These are phyloP conservation scores for Melastoma malabathricum DNA, from an alignment of 345 rosid genomes.

Conservation along the genomic window DNA sequence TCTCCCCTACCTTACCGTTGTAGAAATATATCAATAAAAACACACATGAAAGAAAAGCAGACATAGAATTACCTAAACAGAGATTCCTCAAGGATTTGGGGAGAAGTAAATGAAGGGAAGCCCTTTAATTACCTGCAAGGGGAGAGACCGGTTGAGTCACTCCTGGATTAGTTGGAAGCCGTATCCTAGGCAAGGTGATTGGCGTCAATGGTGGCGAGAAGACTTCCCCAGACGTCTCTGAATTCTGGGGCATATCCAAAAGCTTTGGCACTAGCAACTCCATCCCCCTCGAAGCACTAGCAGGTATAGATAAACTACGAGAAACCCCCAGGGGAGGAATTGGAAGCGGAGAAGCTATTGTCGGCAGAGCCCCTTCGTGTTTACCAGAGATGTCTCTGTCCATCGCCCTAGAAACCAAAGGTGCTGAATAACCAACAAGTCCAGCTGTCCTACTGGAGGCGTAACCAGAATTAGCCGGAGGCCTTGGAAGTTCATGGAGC, in stretches of 20 bases:
- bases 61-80: too few relatives aligned
- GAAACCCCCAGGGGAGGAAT: conserved; percentile 51
- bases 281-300: conserved; percentile 37
- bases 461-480: conserved; percentile 34
- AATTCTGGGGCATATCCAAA: conserved; percentile 17
- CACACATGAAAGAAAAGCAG: background rate
- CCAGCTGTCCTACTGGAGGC: conserved; percentile 30
- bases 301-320: conserved; percentile 83
- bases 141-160: background rate
- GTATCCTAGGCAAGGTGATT: conserved; percentile 26
- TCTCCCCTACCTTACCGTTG: too few relatives aligned
- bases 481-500: conserved; percentile 99
- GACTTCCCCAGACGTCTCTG: conserved; percentile 25
- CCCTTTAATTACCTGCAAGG: conserved; percentile 6
- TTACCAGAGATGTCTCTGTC: conserved; percentile 20
- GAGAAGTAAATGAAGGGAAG: background rate
- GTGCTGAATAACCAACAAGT: conserved; percentile 58
- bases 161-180: conserved; percentile 3
- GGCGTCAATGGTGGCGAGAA: conserved; percentile 68
- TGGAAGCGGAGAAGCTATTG: conserved; percentile 59
- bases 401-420: conserved; percentile 43
- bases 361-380: conserved; percentile 20
- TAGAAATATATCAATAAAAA: too few relatives aligned
- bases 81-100: background rate
- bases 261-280: conserved; percentile 25